These are phyloP conservation scores for Pholiota adiposa DNA, from an alignment of 1,284 basidiomycete species.

Conservation along the genomic window DNA sequence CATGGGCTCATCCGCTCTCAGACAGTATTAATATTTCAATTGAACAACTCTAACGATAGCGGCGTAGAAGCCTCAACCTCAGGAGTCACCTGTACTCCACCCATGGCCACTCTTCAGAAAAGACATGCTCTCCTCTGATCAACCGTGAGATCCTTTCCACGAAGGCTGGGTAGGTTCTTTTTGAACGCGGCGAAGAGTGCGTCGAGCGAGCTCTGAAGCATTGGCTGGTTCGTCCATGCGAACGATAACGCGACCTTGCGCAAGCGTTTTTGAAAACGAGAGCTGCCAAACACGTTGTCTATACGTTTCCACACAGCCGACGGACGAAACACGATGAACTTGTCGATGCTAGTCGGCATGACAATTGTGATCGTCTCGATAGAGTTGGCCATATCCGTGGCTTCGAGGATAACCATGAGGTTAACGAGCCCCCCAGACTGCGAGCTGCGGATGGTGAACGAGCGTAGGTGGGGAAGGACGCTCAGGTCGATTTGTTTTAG, in stretches of 20 bases:
- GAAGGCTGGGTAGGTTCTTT: constrained; percentile 8
- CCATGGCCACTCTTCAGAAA: not conserved
- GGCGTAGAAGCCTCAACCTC: too few relatives aligned
- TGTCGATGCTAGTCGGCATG: constrained; percentile 12
- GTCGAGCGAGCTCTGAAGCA: not conserved
- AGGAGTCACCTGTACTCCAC: too few relatives aligned
- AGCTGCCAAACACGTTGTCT: constrained; percentile 1
- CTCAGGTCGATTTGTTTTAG: constrained; percentile 9
- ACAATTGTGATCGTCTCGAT: constrained; percentile 12
- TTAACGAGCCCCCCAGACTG: constrained; percentile 10
- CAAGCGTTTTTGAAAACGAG: not conserved
- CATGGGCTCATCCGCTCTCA: not conserved
- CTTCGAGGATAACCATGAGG: constrained; percentile 10
- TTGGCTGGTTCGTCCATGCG: constrained; percentile 8
- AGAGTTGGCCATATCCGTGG: constrained; percentile 3
- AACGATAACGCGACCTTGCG: constrained; percentile 9
- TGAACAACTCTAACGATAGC: not conserved
- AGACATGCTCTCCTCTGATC: constrained; percentile 1
- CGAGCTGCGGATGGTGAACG: constrained; percentile 6
- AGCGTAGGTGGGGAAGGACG: constrained; percentile 9
- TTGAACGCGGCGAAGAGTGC: constrained; percentile 4
- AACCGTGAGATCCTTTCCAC: constrained; percentile 10
- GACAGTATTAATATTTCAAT: too few relatives aligned
- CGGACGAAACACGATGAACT: constrained; percentile 4
- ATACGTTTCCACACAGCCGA: constrained; percentile 9